phyloP scores from a whole-genome alignment of 345 rosid species.

The Syzygium jambos region DNA sequence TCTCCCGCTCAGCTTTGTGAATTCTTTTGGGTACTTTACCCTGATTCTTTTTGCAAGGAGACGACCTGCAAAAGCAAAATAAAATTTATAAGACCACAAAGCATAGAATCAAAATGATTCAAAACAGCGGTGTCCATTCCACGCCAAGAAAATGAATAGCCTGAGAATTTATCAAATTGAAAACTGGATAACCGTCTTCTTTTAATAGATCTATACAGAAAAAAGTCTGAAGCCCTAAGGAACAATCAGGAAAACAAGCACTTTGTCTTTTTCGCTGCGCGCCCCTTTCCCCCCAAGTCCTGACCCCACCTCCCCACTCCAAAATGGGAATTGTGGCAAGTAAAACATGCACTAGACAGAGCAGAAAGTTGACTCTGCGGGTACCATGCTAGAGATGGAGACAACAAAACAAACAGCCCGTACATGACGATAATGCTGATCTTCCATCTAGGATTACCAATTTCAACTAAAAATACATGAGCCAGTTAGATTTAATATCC shows the following conservation, averaged over 20 bases:
- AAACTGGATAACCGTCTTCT: neutral
- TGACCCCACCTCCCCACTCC: neutral
- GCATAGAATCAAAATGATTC: neutral
- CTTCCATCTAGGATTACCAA: neutral
- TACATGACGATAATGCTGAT: neutral
- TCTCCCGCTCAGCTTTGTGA: conserved; percentile 88
- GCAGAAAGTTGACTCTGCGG: neutral
- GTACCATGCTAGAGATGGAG: neutral
- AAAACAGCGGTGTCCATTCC: neutral
- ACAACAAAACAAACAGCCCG: neutral
- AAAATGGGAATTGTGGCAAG: neutral
- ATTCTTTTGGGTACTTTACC: conserved; percentile 67
- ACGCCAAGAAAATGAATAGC: neutral
- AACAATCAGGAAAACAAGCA: neutral
- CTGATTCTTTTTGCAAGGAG: conserved; percentile 29
- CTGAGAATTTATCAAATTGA: neutral
- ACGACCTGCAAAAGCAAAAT: conserved; percentile 26
- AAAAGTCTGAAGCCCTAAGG: neutral
- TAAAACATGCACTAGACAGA: neutral
- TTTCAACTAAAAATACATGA: neutral
- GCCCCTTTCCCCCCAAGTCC: neutral
- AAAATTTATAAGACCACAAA: neutral
- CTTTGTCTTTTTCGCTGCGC: neutral
- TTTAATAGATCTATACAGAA: neutral
- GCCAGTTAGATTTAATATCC: neutral